Evolutionary conservation across 1,284 basidiomycete genomes (phyloP).

Genomic region (Microbotryomycetes sp.): DNA sequence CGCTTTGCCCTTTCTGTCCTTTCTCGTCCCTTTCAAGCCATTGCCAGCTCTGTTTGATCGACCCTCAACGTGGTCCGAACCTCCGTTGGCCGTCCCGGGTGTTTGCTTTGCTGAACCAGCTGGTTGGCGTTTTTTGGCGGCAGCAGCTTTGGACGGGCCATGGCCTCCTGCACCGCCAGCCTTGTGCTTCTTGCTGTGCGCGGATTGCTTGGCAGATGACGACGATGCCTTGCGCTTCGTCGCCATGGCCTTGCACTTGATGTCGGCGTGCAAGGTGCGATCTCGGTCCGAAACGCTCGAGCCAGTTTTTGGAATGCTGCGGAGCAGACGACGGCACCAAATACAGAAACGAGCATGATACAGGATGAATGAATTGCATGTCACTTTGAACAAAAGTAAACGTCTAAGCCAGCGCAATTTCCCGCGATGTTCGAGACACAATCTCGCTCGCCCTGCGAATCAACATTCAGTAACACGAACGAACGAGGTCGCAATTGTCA

Average conservation of each 20-base stretch:
- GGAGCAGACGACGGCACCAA: too few relatives aligned
- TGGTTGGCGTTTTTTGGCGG: background rate
- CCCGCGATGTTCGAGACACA: too few relatives aligned
- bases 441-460: too few relatives aligned
- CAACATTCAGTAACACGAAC: background rate
- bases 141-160: background rate
- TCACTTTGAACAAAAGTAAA: too few relatives aligned
- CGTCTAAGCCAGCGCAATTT: too few relatives aligned
- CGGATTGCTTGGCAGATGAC: constrained; percentile 11
- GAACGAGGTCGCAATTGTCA: too few relatives aligned
- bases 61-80: too few relatives aligned
- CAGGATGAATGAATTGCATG: too few relatives aligned
- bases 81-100: background rate
- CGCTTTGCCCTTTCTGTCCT: constrained; percentile 29
- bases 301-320: constrained; percentile 15
- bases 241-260: too few relatives aligned
- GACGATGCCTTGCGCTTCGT: constrained; percentile 8
- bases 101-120: background rate
- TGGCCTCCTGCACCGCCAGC: background rate
- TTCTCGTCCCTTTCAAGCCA: constrained; percentile 12
- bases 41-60: background rate
- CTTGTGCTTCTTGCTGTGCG: constrained; percentile 27
- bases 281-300: too few relatives aligned
- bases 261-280: too few relatives aligned
- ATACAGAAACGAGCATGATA: too few relatives aligned